Percentiles rank a stretch among this genome's conserved stretches.
Conservation (phyloP, 2,329 filamentous ascomycete genomes). For the Aspergillus sp. region DNA sequence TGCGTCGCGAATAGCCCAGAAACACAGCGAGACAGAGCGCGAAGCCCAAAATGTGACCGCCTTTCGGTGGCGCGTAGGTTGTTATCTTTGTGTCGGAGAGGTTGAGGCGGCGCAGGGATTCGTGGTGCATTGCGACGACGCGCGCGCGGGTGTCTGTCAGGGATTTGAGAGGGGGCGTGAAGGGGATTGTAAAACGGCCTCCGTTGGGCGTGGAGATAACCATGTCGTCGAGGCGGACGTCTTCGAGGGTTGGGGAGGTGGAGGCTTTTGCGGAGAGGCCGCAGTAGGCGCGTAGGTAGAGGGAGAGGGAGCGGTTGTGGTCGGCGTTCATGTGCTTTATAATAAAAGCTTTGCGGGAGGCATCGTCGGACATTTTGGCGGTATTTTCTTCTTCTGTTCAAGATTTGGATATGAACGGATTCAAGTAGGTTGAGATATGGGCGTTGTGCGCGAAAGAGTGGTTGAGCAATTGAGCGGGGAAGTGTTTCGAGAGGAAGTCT, state of each 20-base stretch:
- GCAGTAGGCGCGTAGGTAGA: constrained; percentile 77
- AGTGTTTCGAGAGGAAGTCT: neutral
- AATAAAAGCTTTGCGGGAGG: constrained; percentile 61
- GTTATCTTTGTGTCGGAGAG: constrained; percentile 61
- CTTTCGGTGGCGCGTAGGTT: constrained; percentile 57
- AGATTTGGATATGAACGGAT: neutral
- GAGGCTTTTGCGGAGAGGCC: constrained; percentile 61
- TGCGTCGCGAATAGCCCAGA: constrained; percentile 53
- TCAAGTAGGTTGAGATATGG: neutral
- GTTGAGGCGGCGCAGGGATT: constrained; percentile 63
- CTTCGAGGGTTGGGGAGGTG: constrained; percentile 63
- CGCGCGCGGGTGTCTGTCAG: constrained; percentile 71
- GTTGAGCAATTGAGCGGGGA: neutral
- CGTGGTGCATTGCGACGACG: constrained; percentile 73
- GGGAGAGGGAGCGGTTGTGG: constrained; percentile 73
- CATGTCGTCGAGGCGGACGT: constrained; percentile 68
- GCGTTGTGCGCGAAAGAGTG: neutral
- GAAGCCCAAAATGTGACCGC: constrained; percentile 60
- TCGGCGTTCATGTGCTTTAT: constrained; percentile 86
- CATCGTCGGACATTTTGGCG: constrained; percentile 18
- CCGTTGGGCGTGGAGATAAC: constrained; percentile 59
- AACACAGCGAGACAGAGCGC: constrained; percentile 60
- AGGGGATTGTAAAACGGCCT: constrained; percentile 58
- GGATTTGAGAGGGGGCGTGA: constrained; percentile 72
- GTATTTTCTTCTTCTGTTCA: neutral